Evolutionary conservation across 2,329 filamentous ascomycete genomes (phyloP), one percentile per base, ranked within the genome.

Genomic region (Venturia oleaginea): DNA sequence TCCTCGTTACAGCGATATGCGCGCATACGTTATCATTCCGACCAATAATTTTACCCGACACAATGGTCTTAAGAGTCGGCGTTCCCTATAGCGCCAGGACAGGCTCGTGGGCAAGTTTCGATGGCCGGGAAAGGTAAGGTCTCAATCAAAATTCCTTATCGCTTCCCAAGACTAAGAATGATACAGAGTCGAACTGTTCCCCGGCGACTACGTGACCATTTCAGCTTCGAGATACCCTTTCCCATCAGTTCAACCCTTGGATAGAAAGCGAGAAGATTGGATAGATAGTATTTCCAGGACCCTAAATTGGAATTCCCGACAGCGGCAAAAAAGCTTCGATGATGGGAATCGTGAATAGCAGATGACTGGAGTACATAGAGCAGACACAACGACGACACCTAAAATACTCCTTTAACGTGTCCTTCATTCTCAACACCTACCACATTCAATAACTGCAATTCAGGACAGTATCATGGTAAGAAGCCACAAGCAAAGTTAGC

Each of bases 101-200:
- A 4, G 89, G 86, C 69, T 92, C 89, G 48, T 99, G 94, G 93
- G 94, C 92, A n/a, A 96, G 91, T 75, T 99, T 99, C 73, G 94
- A 99, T 75, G 94, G 94, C 1, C 84, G 92, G 67, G 91, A 97
- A 79, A 86, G 92, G 77, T 83, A 70, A 69, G 75, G n/a, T 34
- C 38, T 57, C 57, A 34, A 8, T 60, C 7, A 30, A 8, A n/a
- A n/a, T 15, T 37, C 46, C 30, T 32, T 34, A 8, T 10, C 22
- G 10, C 37, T 48, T 19, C 7, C 15, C 30, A 65, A 17, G 40
- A 6, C 59, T 60, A 15, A 57, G 34, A 2, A n/a, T 8, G 10
- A 4, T 8, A 24, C 22, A 63, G 76, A 63, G 78, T 90, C n/a
- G 90, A 94, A 77, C 80, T 94, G 43, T 75, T 78, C 60, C 88